phyloP scores from a whole-genome alignment of 768 basidiomycete species.

The Lentinula raphanica region DNA sequence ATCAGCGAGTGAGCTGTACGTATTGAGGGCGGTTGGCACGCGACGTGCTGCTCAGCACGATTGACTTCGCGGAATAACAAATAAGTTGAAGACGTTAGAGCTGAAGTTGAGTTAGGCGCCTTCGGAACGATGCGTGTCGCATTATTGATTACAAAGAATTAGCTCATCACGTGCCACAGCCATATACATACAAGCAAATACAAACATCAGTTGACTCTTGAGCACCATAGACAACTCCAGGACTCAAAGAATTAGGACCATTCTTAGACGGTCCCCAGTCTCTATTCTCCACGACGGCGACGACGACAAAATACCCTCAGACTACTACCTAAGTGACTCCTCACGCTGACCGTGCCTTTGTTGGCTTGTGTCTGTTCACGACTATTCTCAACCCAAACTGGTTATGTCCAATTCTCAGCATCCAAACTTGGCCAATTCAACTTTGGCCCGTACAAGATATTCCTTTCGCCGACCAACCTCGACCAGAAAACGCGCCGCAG shows the following conservation, averaged over 20 bases:
- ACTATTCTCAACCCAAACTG: conserved; percentile 9
- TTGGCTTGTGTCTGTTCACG: conserved; percentile 7
- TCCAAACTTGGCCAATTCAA: conserved; percentile 28
- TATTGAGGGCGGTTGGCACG: too few species aligned
- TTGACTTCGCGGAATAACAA: too few species aligned
- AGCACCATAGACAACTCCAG: too few species aligned
- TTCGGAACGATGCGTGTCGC: too few species aligned
- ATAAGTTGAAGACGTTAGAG: too few species aligned
- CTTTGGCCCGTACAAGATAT: conserved; percentile 35
- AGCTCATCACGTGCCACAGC: too few species aligned
- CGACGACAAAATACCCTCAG: conserved; percentile 15
- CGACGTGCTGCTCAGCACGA: too few species aligned
- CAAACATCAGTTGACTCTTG: not conserved
- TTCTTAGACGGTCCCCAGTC: not conserved
- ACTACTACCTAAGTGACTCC: not conserved
- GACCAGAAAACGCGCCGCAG: conserved; percentile 29
- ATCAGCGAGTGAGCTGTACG: too few species aligned
- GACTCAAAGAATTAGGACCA: too few species aligned
- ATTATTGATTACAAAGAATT: too few species aligned
- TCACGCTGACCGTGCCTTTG: conserved; percentile 5
- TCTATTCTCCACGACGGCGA: conserved; percentile 23
- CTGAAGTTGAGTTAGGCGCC: too few species aligned
- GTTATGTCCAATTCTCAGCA: conserved; percentile 44
- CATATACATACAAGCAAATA: not conserved
- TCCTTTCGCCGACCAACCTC: conserved; percentile 24